These are phyloP conservation scores for Erodium moschatum DNA, from an alignment of 441 rosid species.

Conservation along the genomic window DNA sequence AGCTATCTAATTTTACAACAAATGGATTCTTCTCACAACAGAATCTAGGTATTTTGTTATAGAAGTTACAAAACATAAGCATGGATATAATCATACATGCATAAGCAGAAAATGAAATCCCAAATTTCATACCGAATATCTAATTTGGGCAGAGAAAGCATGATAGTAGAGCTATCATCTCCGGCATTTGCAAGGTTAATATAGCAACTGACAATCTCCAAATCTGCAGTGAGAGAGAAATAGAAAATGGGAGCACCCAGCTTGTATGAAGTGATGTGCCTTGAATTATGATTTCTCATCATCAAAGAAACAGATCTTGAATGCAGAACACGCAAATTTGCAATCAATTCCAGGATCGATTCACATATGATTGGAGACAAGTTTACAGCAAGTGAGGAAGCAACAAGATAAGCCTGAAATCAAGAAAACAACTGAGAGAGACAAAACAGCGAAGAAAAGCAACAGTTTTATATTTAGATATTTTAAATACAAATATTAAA, in stretches of 20 bases:
- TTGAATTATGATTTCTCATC: constrained; percentile 21
- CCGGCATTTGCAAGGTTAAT: constrained; percentile 65
- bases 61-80: background rate
- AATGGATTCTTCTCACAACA: constrained; percentile 8
- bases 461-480: background rate
- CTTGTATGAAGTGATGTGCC: constrained; percentile 23
- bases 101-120: constrained; percentile 12
- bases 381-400: constrained; percentile 39
- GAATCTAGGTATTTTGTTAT: background rate
- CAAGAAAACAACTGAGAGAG: constrained; percentile 11
- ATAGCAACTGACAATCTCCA: constrained; percentile 40
- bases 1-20: constrained; percentile 1
- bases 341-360: constrained; percentile 46
- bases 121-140: constrained; percentile 43
- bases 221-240: constrained; percentile 44
- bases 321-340: constrained; percentile 36
- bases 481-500: background rate
- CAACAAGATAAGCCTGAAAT: constrained; percentile 52
- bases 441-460: background rate
- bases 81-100: background rate
- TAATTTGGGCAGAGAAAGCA: constrained; percentile 37
- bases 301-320: constrained; percentile 30
- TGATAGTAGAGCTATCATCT: constrained; percentile 46
- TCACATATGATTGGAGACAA: constrained; percentile 49
- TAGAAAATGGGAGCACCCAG: constrained; percentile 35